Evolutionary conservation across 2,329 filamentous ascomycete genomes (phyloP), one percentile per base, ranked within the genome.

Genomic region (Talaromyces atroroseus): DNA sequence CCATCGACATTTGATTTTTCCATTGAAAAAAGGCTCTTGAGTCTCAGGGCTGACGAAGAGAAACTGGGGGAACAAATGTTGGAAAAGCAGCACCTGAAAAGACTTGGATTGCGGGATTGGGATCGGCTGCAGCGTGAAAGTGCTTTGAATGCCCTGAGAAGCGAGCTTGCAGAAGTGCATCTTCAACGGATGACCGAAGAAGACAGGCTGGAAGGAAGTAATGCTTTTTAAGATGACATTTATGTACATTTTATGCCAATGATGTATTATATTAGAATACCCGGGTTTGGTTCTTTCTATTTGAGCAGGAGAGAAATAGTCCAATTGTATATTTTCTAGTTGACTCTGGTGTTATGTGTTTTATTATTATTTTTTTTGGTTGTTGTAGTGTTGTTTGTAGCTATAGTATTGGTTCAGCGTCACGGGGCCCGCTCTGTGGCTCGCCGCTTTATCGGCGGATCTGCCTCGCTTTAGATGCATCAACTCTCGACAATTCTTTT

Each of bases 151-250:
- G 71, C 72, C 2, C 61, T 78, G 46, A 77, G 73, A 60, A 78
- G 75, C 59, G 76, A 79, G 54, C 63, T 79, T 52, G 76, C 77
- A 2, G 77, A 79, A 59, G 68, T 72, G 1, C 74, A 78, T 64
- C 60, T 79, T 59, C 74, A 78, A 52, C 65, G 72, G 14, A 74
- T 79, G 66, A 71, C 74, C 14, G 75, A 76, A 58, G 68, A 69
- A 11, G 76, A 78, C 56, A 71, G 72, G 52, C 68, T 72, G 45
- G 65, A 71, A 50, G 68, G 68, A n/a, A 67, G 71, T 12, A 64
- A 71, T 23, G 66, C 71, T 36, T 78, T 78, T 58, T 77, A 64
- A 52, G 20, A 32, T 20, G 36, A 11, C 38, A 29, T 7, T 42
- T 45, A 32, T 24, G 21, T 36, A 16, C 23, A 21, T 18, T 26